Base-by-base conservation (phyloP, 345 rosid genomes). In the Lepidium aucheri region DNA sequence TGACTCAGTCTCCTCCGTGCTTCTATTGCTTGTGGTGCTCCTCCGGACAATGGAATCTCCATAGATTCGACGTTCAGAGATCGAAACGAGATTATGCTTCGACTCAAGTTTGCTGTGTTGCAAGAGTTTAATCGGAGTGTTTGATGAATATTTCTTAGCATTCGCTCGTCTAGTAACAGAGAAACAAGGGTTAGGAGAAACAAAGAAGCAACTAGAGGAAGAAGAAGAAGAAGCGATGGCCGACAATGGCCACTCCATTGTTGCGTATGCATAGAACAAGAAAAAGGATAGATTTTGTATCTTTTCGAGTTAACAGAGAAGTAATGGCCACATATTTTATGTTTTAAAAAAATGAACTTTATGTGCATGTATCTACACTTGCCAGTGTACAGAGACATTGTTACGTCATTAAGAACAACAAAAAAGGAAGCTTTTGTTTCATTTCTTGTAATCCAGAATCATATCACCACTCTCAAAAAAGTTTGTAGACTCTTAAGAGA, bases 1-100 rank as follows among this genome's bases (percentile, higher is more conserved):
- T 35, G 73, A 10, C 34, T 67, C 73, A 11, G 64, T 60, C 32
- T 74, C 77, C 34, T 74, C 68, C 5, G 63, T 53, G 38, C 42
- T 60, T 53, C 54, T 73, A 35, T 44, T 67, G 77, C 77, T 73
- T 26, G 76, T 58, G 24, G 72, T 73, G 73, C 73, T 74, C 46
- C 77, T 67, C 12, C 73, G 58, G 15, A 60, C 46, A 39, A 67
- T 13, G 42, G 57, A 73, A 9, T 60, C 77, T 30, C 77, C 72
- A 73, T 65, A 6, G 43, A 44, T 30, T 67, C 68, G 69, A 45
- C 64, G 57, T 53, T 53, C 45, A 16, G n/a, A 17, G 46, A 57
- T 35, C 20, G 51, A 44, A 49, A 61, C 61, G 11, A 39, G 51
- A 60, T 3, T 53, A 60, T 51, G 68, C 40, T 73, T 73, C 50